A percentile compares a stretch with the other conserved stretches of the same genome.
phyloP scores from a whole-genome alignment of 345 rosid species.

The Linum trigynum region DNA sequence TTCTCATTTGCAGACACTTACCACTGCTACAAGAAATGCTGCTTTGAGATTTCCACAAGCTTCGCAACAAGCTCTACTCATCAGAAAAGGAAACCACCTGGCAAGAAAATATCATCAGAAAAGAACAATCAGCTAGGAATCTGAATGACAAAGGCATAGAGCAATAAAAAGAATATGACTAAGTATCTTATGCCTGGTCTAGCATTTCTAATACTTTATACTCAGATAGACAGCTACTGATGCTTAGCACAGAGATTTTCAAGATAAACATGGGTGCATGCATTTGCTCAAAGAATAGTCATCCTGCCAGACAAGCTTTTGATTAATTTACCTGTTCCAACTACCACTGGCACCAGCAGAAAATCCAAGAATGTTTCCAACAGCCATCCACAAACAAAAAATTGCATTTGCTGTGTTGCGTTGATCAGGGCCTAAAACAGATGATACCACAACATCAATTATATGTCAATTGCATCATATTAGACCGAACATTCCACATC shows the following conservation, averaged over 20 bases:
- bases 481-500: not conserved
- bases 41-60: slow-evolving; percentile 97
- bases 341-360: slow-evolving; percentile 93
- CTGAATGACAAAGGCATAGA: not conserved
- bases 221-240: not conserved
- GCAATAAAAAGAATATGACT: not conserved
- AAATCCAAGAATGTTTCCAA: slow-evolving; percentile 90
- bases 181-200: not conserved
- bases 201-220: not conserved
- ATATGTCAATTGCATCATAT: slow-evolving; percentile 2
- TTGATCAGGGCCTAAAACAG: slow-evolving; percentile 73
- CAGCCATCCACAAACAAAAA: slow-evolving; percentile 97
- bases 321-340: slow-evolving; percentile 62
- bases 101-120: slow-evolving; percentile 17
- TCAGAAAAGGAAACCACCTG: slow-evolving; percentile 99
- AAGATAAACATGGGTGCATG: not conserved
- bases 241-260: not conserved
- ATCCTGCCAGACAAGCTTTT: slow-evolving; percentile 3
- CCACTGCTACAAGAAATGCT: slow-evolving; percentile 91
- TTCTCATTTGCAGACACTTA: slow-evolving; percentile 25
- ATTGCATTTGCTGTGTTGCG: slow-evolving; percentile 86
- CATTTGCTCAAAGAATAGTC: not conserved
- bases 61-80: slow-evolving; percentile 83
- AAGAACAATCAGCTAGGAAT: slow-evolving; percentile 10
- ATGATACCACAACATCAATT: slow-evolving; percentile 10